phyloP scores from a whole-genome alignment of 345 rosid species.

The Mallotus nudiflorus region DNA sequence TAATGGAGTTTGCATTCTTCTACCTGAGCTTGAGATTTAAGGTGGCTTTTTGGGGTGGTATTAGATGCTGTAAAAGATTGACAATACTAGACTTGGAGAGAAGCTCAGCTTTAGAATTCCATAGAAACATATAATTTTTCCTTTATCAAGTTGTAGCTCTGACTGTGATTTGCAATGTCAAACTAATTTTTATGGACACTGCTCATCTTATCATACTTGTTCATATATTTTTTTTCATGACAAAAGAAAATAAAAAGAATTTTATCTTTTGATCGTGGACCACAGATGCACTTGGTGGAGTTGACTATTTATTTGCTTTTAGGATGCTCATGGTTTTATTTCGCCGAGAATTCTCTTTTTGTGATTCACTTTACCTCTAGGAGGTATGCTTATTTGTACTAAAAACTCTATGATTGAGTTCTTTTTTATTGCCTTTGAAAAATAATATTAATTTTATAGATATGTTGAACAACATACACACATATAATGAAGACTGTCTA shows the following conservation, averaged over 20 bases:
- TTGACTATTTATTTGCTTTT: conserved; percentile 92
- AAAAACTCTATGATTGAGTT: conserved; percentile 3
- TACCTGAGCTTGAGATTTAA: neutral
- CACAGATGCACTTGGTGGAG: conserved; percentile 92
- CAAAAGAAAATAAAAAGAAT: neutral
- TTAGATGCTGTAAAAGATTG: neutral
- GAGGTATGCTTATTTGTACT: conserved; percentile 59
- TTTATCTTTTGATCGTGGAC: conserved; percentile 15
- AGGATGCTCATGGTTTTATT: conserved; percentile 97
- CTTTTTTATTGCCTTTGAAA: conserved; percentile 5
- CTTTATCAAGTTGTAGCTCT: neutral
- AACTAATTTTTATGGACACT: too few relatives aligned
- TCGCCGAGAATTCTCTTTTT: conserved; percentile 92
- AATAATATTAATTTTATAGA: too few relatives aligned
- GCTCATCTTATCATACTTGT: neutral
- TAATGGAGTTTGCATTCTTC: neutral
- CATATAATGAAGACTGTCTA: too few relatives aligned
- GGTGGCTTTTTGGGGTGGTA: neutral
- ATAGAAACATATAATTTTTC: neutral
- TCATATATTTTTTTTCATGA: conserved; percentile 6
- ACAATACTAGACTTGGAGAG: neutral
- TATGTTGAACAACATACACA: too few relatives aligned
- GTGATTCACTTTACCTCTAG: conserved; percentile 96
- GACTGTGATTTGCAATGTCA: neutral
- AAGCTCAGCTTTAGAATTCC: neutral